Evolutionary conservation across 768 basidiomycete genomes (phyloP), one percentile per base, ranked within the genome.

Genomic region (Tulasnella sp.): DNA sequence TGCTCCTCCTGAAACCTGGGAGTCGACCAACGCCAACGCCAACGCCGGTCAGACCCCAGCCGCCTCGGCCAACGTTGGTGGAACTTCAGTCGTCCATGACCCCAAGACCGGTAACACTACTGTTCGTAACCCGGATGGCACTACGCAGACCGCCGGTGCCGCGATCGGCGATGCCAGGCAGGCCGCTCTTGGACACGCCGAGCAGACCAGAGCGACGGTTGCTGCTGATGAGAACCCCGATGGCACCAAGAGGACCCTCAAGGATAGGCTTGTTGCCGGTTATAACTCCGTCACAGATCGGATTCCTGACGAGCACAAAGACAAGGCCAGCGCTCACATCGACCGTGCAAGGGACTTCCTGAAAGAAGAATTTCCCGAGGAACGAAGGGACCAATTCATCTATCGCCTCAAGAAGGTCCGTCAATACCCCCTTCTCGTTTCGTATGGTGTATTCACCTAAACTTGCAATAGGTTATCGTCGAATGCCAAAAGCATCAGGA

Each of bases 401-500:
- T 94, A 84, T 74, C 79, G 94, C 11, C 76, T 81, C 5, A 97
- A 97, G 76, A 97, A 96, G 80, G 86, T 83, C 21, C 29, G 29
- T 34, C 45, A 29, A 5, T 7, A 25, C 36, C 21, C 34, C 25
- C 12, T 14, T 46, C 29, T 46, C 7, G 21, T 23, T n/a, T 29
- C 1, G 42, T 2, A 19, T 49, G 15, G 51, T 12, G 35, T 35
- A n/a, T 6, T 15, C n/a, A 27, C 21, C 31, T 49, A 9, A 25
- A 3, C n/a, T 15, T 59, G 58, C 61, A 52, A 12, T 54, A 83
- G 80, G 83, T 85, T 35, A 79, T 96, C 52, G 76, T 93, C 58
- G 93, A 97, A 65, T 92, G 88, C 67, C 92, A 96, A 70, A 83
- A 84, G 65, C 91, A 94, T 69, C 76, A 82, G 51, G 85, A 94